These are phyloP conservation scores for Suillus clintonianus DNA, from an alignment of 768 basidiomycete genomes.

Conservation along the genomic window DNA sequence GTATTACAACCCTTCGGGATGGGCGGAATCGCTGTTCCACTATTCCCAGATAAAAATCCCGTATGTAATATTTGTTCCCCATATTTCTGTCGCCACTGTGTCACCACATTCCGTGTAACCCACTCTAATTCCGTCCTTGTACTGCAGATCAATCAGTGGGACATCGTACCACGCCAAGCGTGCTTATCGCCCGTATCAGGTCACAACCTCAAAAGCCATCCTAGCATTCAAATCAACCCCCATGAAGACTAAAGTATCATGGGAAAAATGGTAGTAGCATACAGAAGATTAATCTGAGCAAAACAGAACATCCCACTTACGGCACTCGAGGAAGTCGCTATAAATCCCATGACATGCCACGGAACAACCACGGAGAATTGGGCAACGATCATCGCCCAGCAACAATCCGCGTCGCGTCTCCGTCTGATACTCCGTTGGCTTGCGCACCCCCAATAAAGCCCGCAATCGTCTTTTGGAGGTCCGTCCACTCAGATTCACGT, in stretches of 20 bases:
- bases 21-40: conserved; percentile 1
- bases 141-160: no score
- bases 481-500: conserved; percentile 90
- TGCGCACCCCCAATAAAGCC: conserved; percentile 60
- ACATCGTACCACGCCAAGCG: not conserved
- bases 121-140: conserved; percentile 15
- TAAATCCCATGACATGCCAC: not conserved
- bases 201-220: no score
- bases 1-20: conserved; percentile 8
- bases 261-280: not conserved
- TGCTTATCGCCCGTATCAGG: not conserved
- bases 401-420: conserved; percentile 31
- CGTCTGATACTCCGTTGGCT: conserved; percentile 35
- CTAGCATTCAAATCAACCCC: not conserved
- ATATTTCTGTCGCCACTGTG: conserved; percentile 1
- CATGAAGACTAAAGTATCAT: not conserved
- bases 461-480: conserved; percentile 84
- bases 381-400: conserved; percentile 31
- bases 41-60: not conserved
- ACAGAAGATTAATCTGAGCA: not conserved
- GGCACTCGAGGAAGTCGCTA: not conserved
- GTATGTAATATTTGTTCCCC: not conserved
- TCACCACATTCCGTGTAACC: not conserved
- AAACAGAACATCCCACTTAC: not conserved
- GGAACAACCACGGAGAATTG: not conserved